These are phyloP conservation scores for Saturnispora gosingensis DNA, from an alignment of 805 yeast species.

Conservation along the genomic window DNA sequence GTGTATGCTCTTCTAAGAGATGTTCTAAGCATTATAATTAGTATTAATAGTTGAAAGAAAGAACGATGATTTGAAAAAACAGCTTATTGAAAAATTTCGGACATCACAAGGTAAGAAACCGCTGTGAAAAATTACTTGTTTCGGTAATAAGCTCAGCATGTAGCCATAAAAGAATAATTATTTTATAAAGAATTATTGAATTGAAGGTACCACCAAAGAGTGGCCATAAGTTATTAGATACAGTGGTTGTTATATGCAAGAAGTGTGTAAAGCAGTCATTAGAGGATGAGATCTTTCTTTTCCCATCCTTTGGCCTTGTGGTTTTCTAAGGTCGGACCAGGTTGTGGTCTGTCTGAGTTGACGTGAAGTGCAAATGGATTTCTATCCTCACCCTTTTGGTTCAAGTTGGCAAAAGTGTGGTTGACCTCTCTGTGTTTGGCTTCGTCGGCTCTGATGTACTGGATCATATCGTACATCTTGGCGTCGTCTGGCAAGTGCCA, in stretches of 20 bases:
- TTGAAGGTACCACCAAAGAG: background rate
- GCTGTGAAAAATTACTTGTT: conserved; percentile 1
- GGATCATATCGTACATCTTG: conserved; percentile 49
- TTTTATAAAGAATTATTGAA: background rate
- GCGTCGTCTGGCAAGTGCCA: conserved; percentile 50
- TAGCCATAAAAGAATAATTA: background rate
- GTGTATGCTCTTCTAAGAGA: conserved; percentile 25
- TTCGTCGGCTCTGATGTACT: conserved; percentile 64
- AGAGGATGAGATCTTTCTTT: conserved; percentile 23
- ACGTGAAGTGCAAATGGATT: conserved; percentile 55
- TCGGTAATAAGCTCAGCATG: background rate
- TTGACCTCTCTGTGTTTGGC: conserved; percentile 74
- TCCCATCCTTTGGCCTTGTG: conserved; percentile 29
- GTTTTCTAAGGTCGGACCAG: conserved; percentile 19
- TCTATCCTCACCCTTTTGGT: conserved; percentile 37
- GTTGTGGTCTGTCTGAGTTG: conserved; percentile 23
- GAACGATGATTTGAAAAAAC: background rate
- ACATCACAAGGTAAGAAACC: background rate
- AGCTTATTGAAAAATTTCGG: background rate
- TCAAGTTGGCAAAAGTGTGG: conserved; percentile 63
- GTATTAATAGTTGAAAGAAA: background rate
- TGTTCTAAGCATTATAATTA: conserved; percentile 11
- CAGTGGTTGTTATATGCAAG: background rate
- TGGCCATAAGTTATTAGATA: background rate
- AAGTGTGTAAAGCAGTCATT: background rate